Conservation (phyloP, 768 basidiomycete genomes). For the Hygrophorus pudorinus region DNA sequence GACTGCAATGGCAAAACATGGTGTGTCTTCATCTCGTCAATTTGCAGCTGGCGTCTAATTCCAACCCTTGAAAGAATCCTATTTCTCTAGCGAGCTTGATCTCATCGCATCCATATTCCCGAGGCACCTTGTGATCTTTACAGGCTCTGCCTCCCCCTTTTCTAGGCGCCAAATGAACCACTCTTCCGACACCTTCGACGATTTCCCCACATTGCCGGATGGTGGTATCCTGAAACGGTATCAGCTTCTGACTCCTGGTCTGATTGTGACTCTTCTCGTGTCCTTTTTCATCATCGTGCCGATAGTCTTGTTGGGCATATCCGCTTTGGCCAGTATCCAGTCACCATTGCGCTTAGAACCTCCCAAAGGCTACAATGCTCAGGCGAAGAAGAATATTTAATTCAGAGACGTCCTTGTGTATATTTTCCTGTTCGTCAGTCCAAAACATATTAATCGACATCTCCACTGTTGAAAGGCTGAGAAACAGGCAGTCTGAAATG, state of each 20-base stretch:
- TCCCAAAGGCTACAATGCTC: slow-evolving; percentile 56
- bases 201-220: slow-evolving; percentile 24
- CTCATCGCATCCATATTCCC: slow-evolving; percentile 38
- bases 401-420: neutral
- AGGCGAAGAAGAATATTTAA: slow-evolving; percentile 72
- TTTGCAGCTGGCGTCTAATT: slow-evolving; percentile 3
- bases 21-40: slow-evolving; percentile 25
- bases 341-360: slow-evolving; percentile 52
- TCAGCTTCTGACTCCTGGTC: slow-evolving; percentile 67
- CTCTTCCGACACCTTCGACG: slow-evolving; percentile 11
- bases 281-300: slow-evolving; percentile 61
- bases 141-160: slow-evolving; percentile 36
- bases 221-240: slow-evolving; percentile 64
- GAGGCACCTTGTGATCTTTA: slow-evolving; percentile 57
- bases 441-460: neutral
- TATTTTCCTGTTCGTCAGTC: neutral
- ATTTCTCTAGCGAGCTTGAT: slow-evolving; percentile 39
- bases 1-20: slow-evolving; percentile 41
- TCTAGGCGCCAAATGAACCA: slow-evolving; percentile 28
- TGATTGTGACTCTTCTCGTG: slow-evolving; percentile 58
- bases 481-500: too few species aligned
- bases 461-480: too few species aligned
- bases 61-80: slow-evolving; percentile 24
- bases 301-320: slow-evolving; percentile 50
- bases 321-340: slow-evolving; percentile 65